Evolutionary conservation across 2,329 filamentous ascomycete species (phyloP), one percentile per base, ranked within the genome.

Genomic region (Zopfia rhizophila): DNA sequence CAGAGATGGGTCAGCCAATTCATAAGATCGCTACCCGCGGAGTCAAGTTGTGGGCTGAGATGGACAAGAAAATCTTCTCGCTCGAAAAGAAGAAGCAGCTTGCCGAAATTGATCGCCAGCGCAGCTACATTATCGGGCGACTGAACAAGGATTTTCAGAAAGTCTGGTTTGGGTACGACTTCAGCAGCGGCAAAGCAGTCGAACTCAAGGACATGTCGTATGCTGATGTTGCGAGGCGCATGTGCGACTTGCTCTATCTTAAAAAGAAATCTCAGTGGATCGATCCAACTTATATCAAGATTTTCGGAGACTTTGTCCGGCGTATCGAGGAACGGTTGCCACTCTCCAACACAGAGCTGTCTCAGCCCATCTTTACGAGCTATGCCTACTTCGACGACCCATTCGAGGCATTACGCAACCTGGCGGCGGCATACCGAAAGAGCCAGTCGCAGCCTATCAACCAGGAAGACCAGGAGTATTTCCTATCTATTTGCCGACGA

Each of bases 171-270:
- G 92, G 91, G 42, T 85, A 87, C 59, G 94, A 96, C 77, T 44
- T 37, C 19, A 84, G 86, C 66, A 82, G 82, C 38, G 90, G 91
- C 41, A 80, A 92, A 69, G 84, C 90, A 7, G 89, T 92, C 17
- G 92, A 97, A 55, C 81, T 97, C 0, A 91, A 96, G 67, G 91
- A 96, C 68, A 97, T 97, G 92, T 96, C 92, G 2, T 97, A 97
- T 58, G 86, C 84, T 14, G 91, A 96, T 69, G 89, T 97, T 24
- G 83, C 94, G 28, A 87, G 87, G 54, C 88, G 92, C 47, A 87
- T 96, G 84, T 88, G 95, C 4, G 89, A 94, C 55, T 82, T 97
- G 45, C 89, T 96, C 75, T 97, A 92, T 65, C 88, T 97, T 66
- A 91, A 91, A 77, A 90, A 96, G 69, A 88, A 96, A 76, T 83